A percentile compares a stretch with the other conserved stretches of the same genome.
These are phyloP conservation scores for Cryptococcus wingfieldii DNA, from an alignment of 1,284 basidiomycete species.

Conservation along the genomic window DNA sequence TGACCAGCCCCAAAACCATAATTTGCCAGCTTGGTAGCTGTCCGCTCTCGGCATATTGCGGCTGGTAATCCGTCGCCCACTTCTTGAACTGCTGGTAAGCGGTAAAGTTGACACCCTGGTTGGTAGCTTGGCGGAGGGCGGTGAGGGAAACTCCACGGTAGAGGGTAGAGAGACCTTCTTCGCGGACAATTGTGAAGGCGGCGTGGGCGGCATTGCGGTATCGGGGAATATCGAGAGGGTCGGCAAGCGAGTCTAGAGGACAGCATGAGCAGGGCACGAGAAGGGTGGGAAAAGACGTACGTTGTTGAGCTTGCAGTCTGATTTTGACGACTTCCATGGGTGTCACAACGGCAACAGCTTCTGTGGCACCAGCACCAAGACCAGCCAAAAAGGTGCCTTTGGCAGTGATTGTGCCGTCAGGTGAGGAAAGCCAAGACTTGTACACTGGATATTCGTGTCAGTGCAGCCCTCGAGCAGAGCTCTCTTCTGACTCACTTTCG, in stretches of 20 bases:
- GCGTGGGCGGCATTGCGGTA: constrained; percentile 95
- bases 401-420: constrained; percentile 32
- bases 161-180: constrained; percentile 81
- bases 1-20: constrained; percentile 88
- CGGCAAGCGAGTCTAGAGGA: constrained; percentile 72
- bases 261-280: neutral
- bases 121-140: constrained; percentile 93
- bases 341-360: constrained; percentile 90
- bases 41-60: constrained; percentile 56
- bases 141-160: constrained; percentile 93
- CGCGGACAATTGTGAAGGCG: constrained; percentile 88
- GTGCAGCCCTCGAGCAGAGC: neutral
- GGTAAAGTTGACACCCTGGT: constrained; percentile 98
- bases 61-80: constrained; percentile 69
- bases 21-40: constrained; percentile 87
- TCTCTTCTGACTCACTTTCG: constrained; percentile 55
- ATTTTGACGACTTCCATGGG: constrained; percentile 99
- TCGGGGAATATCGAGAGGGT: constrained; percentile 87
- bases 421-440: constrained; percentile 67
- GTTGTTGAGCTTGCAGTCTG: constrained; percentile 93
- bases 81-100: constrained; percentile 97
- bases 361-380: constrained; percentile 87
- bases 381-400: constrained; percentile 63
- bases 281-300: constrained; percentile 13
- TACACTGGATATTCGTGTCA: constrained; percentile 55